These are phyloP conservation scores for Rhizopus stolonifer DNA, from an alignment of 371 early-diverging fungal genomes.

Conservation along the genomic window DNA sequence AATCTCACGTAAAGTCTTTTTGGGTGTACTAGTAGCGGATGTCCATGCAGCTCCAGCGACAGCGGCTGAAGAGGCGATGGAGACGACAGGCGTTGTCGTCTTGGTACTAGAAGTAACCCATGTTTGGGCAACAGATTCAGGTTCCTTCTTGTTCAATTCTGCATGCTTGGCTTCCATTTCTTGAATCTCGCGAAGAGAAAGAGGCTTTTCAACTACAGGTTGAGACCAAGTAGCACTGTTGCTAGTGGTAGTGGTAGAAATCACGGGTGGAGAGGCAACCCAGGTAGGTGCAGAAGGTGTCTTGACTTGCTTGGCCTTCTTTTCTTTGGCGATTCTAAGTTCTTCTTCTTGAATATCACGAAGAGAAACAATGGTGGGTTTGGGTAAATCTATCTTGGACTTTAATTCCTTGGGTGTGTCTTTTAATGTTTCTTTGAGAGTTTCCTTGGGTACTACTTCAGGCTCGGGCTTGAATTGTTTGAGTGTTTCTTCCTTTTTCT, in stretches of 20 bases:
- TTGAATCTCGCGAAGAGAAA: constrained; percentile 67
- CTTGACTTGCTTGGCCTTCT: constrained; percentile 22
- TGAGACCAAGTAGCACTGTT: too few relatives aligned
- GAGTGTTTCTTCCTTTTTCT: background rate
- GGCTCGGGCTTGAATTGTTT: background rate
- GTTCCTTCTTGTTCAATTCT: constrained; percentile 39
- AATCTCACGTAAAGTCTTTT: constrained; percentile 76
- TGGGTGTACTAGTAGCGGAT: constrained; percentile 47
- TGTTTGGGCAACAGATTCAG: constrained; percentile 38
- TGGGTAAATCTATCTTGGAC: constrained; percentile 1
- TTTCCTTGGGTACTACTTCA: too few relatives aligned
- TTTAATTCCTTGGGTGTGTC: background rate
- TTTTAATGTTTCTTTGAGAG: too few relatives aligned
- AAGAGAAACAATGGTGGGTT: constrained; percentile 29
- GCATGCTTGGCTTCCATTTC: constrained; percentile 63
- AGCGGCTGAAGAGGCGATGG: constrained; percentile 19
- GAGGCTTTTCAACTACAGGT: constrained; percentile 36
- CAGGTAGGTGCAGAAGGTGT: constrained; percentile 2
- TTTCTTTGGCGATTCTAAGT: constrained; percentile 40
- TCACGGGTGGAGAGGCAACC: constrained; percentile 4
- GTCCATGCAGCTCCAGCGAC: constrained; percentile 42
- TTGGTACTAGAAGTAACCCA: constrained; percentile 36
- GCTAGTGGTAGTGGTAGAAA: background rate
- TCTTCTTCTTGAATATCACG: constrained; percentile 55
- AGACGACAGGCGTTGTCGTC: background rate